These are phyloP conservation scores for Flaveria linearis DNA, from an alignment of 129 eudicot genomes.

Conservation along the genomic window DNA sequence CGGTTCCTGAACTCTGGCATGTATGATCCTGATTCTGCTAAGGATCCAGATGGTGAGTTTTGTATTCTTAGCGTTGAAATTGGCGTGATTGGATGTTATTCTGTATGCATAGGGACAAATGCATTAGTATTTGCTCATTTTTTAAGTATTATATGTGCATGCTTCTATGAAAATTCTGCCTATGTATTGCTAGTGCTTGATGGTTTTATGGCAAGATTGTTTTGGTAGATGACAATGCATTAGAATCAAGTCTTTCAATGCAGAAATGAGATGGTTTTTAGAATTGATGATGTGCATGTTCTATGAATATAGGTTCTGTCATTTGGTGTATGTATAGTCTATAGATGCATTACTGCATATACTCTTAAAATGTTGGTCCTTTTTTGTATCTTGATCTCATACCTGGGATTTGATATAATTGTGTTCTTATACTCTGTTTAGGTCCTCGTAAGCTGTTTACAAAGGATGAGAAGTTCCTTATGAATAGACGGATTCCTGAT, in stretches of 20 bases:
- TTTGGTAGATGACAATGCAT: neutral
- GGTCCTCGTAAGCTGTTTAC: slow-evolving; percentile 81
- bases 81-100: neutral
- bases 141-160: neutral
- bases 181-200: too few relatives aligned
- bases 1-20: slow-evolving; percentile 57
- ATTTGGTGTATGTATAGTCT: neutral
- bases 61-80: neutral
- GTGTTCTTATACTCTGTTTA: slow-evolving; percentile 32
- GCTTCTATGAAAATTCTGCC: too few relatives aligned
- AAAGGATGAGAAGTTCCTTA: slow-evolving; percentile 77
- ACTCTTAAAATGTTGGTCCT: neutral
- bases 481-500: slow-evolving; percentile 84
- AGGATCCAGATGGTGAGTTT: slow-evolving; percentile 56
- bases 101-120: neutral
- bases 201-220: too few relatives aligned
- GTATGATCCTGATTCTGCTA: slow-evolving; percentile 64
- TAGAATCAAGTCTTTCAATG: neutral
- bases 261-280: neutral
- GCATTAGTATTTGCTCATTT: neutral
- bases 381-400: slow-evolving; percentile 7
- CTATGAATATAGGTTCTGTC: neutral
- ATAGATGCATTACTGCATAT: neutral
- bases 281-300: neutral
- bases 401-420: neutral